A percentile compares a stretch with the other conserved stretches of the same genome.
These are phyloP conservation scores for Fusarium chuoi DNA, from an alignment of 2,329 filamentous ascomycete species.

Conservation along the genomic window DNA sequence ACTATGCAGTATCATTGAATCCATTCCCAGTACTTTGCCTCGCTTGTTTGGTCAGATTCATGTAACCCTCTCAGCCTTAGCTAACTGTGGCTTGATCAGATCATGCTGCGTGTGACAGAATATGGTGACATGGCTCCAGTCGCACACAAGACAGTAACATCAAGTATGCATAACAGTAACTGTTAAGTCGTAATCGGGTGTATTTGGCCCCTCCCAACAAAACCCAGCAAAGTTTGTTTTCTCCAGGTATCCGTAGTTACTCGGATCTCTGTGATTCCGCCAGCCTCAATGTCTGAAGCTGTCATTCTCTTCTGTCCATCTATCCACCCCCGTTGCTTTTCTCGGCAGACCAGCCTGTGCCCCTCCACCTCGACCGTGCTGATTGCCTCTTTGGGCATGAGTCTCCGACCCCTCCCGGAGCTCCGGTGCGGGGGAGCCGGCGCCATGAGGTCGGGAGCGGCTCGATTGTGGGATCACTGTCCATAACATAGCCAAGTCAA, in stretches of 20 bases:
- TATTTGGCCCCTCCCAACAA: neutral
- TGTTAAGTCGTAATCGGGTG: neutral
- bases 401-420: slow-evolving; percentile 19
- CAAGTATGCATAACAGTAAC: slow-evolving; percentile 5
- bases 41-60: slow-evolving; percentile 9
- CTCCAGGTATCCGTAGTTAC: neutral
- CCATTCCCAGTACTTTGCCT: neutral
- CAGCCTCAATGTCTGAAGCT: slow-evolving; percentile 15
- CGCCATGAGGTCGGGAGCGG: slow-evolving; percentile 16
- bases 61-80: neutral
- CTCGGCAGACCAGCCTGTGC: slow-evolving; percentile 2
- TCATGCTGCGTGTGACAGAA: slow-evolving; percentile 6
- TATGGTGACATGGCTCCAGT: slow-evolving; percentile 10
- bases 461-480: neutral
- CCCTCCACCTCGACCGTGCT: neutral
- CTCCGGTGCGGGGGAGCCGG: slow-evolving; percentile 22
- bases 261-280: slow-evolving; percentile 14
- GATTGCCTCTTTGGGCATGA: slow-evolving; percentile 26
- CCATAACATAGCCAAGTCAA: neutral
- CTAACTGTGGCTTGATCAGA: slow-evolving; percentile 6
- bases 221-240: neutral
- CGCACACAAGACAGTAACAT: slow-evolving; percentile 8
- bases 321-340: neutral
- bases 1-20: slow-evolving; percentile 6
- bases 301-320: neutral